Base-by-base conservation (phyloP, 176 grass and related monocot genomes). In the Oryza nivara region DNA sequence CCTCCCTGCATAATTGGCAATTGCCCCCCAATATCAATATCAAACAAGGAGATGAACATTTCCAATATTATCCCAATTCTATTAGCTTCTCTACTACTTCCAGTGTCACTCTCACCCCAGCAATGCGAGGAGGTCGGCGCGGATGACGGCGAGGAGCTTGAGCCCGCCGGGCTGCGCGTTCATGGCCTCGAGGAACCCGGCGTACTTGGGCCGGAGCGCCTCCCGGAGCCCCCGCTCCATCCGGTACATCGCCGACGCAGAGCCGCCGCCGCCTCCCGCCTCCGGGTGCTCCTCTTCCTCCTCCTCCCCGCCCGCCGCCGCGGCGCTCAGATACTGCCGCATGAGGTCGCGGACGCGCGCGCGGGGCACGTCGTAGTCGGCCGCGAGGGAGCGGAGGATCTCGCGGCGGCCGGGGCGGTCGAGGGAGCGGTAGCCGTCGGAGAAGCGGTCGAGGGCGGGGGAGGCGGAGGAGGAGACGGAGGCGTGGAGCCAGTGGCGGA, bases 161-260 rank as follows among this genome's bases (percentile, higher is more conserved):
- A 98, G 90, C 28, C 96, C 96, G 16, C 92, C 92, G 34, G 92
- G 91, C 25, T 93, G 87, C 83, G 89, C 91, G 83, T 98, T 98
- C 79, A 98, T 86, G 15, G 82, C 72, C 85, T 98, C 96, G 16
- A 93, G 91, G 80, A 98, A 98, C 68, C 71, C 81, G 1, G 89
- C 87, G 77, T 98, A 95, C 70, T 73, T 79, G 64, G 96, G 93
- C 70, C 80, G 94, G 40, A 98, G 85, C 68, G 87, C 87, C 47
- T 95, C 91, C 22, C 96, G 84, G 81, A 98, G 92, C 70, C 74
- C 88, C 16, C 91, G 35, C 85, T 98, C 96, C 91, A 92, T 98
- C 80, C 93, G 90, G 85, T 93, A 93, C 89, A 95, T 69, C 40
- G 83, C 78, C 76, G 91, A 88, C 11, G 84, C 77, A 17, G 76